Conservation (phyloP, 129 eudicot species). For the Arctium minus region DNA sequence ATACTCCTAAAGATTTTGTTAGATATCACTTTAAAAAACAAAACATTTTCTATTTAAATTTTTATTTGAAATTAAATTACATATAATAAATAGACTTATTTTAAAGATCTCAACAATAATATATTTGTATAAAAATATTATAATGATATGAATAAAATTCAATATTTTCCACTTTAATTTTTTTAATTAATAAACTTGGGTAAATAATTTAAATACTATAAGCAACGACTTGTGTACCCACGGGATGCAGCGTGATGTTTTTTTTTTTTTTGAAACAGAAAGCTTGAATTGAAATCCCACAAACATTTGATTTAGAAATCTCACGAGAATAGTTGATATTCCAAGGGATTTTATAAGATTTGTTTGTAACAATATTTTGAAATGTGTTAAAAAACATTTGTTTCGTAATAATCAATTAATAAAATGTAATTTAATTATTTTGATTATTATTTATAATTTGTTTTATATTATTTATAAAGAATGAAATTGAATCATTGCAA, state of each 20-base stretch:
- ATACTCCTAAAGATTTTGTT: slow-evolving; percentile 35
- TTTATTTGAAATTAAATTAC: background rate
- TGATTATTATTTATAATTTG: too few species aligned
- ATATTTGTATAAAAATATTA: too few species aligned
- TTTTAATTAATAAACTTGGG: background rate
- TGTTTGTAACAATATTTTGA: too few species aligned
- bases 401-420: too few species aligned
- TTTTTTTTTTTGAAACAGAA: background rate
- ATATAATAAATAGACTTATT: background rate
- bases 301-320: too few species aligned
- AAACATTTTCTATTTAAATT: background rate
- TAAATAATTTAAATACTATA: background rate
- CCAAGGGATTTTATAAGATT: background rate
- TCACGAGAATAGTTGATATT: background rate
- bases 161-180: background rate
- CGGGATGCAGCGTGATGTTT: background rate
- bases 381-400: too few species aligned
- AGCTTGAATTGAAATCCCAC: too few species aligned
- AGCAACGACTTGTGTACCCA: background rate
- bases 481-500: background rate
- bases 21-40: slow-evolving; percentile 11
- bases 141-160: background rate
- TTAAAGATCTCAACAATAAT: too few species aligned
- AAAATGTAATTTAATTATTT: background rate
- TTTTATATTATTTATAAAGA: too few species aligned